Evolutionary conservation across 2,329 filamentous ascomycete species (phyloP).

Genomic region (Penicillium sp.): DNA sequence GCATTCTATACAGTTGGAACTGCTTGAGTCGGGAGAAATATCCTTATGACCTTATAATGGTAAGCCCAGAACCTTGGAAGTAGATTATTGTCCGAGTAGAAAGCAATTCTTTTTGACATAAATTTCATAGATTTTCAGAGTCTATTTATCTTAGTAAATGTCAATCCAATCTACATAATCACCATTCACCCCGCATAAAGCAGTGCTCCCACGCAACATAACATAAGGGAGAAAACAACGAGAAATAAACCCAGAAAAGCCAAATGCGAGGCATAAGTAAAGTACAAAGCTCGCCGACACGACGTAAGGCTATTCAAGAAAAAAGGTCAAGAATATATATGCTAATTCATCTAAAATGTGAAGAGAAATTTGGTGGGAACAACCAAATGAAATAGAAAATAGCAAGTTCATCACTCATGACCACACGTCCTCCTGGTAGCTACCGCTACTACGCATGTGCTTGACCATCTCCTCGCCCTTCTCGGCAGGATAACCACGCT

Average conservation of each 20-base stretch:
- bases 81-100: too few relatives aligned
- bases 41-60: too few relatives aligned
- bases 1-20: too few relatives aligned
- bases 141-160: neutral
- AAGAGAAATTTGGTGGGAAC: slow-evolving; percentile 19
- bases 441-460: slow-evolving; percentile 89
- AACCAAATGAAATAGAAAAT: slow-evolving; percentile 15
- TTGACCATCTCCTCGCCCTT: slow-evolving; percentile 98
- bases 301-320: slow-evolving; percentile 12
- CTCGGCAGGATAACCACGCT: slow-evolving; percentile 76
- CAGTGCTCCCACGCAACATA: neutral
- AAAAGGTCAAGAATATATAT: slow-evolving; percentile 20
- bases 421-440: slow-evolving; percentile 86
- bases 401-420: slow-evolving; percentile 46
- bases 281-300: slow-evolving; percentile 4
- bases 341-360: slow-evolving; percentile 29
- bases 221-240: neutral
- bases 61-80: too few relatives aligned
- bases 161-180: slow-evolving; percentile 1
- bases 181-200: neutral
- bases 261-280: slow-evolving; percentile 2
- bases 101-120: neutral
- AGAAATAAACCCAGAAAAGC: neutral
- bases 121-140: neutral
- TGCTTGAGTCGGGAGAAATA: too few relatives aligned